phyloP scores from a whole-genome alignment of 176 grass and related monocot species.

The Ensete ventricosum region DNA sequence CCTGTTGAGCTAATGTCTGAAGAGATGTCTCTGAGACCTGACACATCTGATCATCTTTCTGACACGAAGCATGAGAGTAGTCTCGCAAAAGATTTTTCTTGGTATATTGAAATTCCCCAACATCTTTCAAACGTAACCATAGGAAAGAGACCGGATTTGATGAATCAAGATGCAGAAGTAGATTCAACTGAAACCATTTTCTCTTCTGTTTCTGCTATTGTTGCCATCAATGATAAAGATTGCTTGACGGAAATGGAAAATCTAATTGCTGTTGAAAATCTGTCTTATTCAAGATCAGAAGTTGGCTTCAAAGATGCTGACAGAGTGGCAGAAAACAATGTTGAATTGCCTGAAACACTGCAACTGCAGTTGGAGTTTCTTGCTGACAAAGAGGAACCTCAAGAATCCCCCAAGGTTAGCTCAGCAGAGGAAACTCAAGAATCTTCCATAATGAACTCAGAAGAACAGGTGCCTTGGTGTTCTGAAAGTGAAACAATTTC shows the following conservation, averaged over 20 bases:
- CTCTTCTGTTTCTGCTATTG: not conserved
- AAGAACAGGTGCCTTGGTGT: not conserved
- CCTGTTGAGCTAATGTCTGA: not conserved
- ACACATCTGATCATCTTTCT: not conserved
- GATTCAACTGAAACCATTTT: not conserved
- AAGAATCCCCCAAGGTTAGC: not conserved
- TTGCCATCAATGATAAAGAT: not conserved
- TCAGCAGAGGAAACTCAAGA: not conserved
- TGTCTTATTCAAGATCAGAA: not conserved
- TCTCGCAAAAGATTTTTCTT: not conserved
- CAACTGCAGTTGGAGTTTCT: not conserved
- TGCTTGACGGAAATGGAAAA: not conserved
- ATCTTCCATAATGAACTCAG: not conserved
- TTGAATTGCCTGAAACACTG: not conserved
- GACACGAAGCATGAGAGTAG: not conserved
- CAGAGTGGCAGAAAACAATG: not conserved
- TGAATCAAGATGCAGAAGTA: not conserved
- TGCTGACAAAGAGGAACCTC: slow-evolving; percentile 1
- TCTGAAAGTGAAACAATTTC: not conserved
- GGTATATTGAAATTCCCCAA: not conserved
- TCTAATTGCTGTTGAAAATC: not conserved
- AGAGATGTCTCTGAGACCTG: not conserved
- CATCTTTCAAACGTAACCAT: not conserved
- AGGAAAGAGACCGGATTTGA: not conserved
- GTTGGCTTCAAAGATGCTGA: not conserved